phyloP scores from a whole-genome alignment of 495 filamentous ascomycete species.

The Clohesyomyces aquaticus region DNA sequence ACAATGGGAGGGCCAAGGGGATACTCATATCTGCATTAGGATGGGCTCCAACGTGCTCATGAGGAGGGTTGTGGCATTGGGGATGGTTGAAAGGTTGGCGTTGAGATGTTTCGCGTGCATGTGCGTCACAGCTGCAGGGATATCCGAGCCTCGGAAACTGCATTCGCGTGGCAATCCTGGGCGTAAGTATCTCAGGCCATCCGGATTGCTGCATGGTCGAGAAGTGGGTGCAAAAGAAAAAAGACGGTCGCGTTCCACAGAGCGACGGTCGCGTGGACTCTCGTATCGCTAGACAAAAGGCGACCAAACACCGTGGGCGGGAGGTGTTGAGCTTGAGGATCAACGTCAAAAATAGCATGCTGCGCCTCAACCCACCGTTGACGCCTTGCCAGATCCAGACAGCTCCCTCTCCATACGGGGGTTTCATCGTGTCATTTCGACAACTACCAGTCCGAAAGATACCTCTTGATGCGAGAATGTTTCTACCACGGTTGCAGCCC shows the following conservation, averaged over 20 bases:
- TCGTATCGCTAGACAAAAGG: neutral
- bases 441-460: neutral
- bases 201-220: neutral
- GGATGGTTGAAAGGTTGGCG: too few relatives aligned
- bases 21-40: too few relatives aligned
- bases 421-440: neutral
- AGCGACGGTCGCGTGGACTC: neutral
- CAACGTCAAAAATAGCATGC: conserved; percentile 9
- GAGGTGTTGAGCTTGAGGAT: neutral
- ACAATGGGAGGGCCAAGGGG: too few relatives aligned
- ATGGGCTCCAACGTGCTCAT: too few relatives aligned
- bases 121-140: neutral
- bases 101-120: too few relatives aligned
- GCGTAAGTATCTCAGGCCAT: neutral
- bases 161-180: neutral
- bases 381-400: conserved; percentile 4
- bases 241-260: neutral
- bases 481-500: neutral
- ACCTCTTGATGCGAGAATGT: neutral
- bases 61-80: too few relatives aligned
- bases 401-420: conserved; percentile 1
- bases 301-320: neutral
- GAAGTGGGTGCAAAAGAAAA: neutral
- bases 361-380: conserved; percentile 11
- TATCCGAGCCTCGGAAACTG: neutral